These are phyloP conservation scores for Phytophthora podocarpi DNA, from an alignment of 352 stramenopile genomes.

Conservation along the genomic window DNA sequence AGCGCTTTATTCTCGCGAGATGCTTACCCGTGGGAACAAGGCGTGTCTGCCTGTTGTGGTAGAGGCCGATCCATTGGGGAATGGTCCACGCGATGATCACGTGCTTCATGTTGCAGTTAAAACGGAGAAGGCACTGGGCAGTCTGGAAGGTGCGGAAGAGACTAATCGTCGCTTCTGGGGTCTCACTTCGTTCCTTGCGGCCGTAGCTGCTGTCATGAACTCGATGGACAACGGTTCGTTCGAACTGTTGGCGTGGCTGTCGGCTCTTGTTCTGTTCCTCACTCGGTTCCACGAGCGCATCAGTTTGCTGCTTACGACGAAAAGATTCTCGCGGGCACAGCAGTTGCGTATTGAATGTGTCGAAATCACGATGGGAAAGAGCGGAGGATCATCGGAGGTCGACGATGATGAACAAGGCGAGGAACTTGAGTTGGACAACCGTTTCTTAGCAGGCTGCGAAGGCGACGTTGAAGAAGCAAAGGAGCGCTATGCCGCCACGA, in stretches of 20 bases:
- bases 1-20: conserved; percentile 61
- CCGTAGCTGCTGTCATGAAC: conserved; percentile 49
- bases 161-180: conserved; percentile 49
- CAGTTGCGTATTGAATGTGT: conserved; percentile 47
- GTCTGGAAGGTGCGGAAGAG: conserved; percentile 28
- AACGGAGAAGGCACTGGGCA: conserved; percentile 28
- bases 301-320: conserved; percentile 56
- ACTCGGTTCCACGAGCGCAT: conserved; percentile 62
- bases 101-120: conserved; percentile 53
- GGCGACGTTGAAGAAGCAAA: conserved; percentile 74
- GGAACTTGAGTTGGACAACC: conserved; percentile 53
- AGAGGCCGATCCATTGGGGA: conserved; percentile 51
- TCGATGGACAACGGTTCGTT: conserved; percentile 45
- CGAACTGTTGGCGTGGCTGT: conserved; percentile 58
- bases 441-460: conserved; percentile 73
- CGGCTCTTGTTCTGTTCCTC: conserved; percentile 56
- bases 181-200: conserved; percentile 48
- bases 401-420: conserved; percentile 37
- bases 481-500: conserved; percentile 58
- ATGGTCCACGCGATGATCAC: conserved; percentile 38
- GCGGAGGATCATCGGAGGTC: conserved; percentile 31
- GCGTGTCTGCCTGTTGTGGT: conserved; percentile 30
- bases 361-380: conserved; percentile 51
- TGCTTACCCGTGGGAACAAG: conserved; percentile 43
- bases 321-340: conserved; percentile 43